phyloP scores from a whole-genome alignment of 2,329 filamentous ascomycete genomes.

The Phaeosphaeriaceae sp. region DNA sequence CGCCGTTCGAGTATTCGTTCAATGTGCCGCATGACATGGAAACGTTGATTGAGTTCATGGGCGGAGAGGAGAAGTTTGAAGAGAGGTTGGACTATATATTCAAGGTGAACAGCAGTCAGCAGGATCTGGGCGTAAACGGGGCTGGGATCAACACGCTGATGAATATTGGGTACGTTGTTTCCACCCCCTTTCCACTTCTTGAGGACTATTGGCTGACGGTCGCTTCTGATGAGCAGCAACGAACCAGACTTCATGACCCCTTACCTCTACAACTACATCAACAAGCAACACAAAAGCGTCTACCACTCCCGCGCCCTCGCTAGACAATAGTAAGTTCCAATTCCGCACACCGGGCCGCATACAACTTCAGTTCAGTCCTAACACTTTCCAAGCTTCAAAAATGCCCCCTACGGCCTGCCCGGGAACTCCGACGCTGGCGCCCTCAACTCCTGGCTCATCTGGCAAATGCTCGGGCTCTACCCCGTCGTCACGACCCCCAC shows the following conservation, averaged over 20 bases:
- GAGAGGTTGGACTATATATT: constrained; percentile 49
- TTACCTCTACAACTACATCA: constrained; percentile 58
- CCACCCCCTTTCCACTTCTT: too few relatives aligned
- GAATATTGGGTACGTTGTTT: constrained; percentile 26
- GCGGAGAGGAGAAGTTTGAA: constrained; percentile 42
- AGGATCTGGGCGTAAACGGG: constrained; percentile 44
- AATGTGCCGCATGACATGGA: constrained; percentile 48
- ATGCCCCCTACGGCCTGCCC: constrained; percentile 45
- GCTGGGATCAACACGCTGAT: constrained; percentile 60
- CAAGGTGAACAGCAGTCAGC: constrained; percentile 39
- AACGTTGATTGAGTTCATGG: constrained; percentile 48
- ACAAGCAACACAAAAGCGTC: constrained; percentile 49
- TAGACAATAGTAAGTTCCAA: constrained; percentile 40
- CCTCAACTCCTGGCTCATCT: constrained; percentile 58
- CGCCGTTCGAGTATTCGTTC: constrained; percentile 50
- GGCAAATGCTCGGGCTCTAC: constrained; percentile 56
- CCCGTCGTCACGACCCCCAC: constrained; percentile 69
- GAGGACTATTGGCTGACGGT: too few relatives aligned
- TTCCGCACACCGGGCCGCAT: too few relatives aligned
- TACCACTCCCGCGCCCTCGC: constrained; percentile 36
- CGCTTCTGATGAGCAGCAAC: too few relatives aligned
- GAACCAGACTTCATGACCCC: constrained; percentile 72
- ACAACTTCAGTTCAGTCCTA: too few relatives aligned
- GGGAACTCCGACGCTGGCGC: constrained; percentile 54
- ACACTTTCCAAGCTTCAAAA: constrained; percentile 22